Percentiles rank a stretch among this genome's conserved stretches.
phyloP scores from a whole-genome alignment of 2,329 filamentous ascomycete genomes.

The Fusarium sp. region DNA sequence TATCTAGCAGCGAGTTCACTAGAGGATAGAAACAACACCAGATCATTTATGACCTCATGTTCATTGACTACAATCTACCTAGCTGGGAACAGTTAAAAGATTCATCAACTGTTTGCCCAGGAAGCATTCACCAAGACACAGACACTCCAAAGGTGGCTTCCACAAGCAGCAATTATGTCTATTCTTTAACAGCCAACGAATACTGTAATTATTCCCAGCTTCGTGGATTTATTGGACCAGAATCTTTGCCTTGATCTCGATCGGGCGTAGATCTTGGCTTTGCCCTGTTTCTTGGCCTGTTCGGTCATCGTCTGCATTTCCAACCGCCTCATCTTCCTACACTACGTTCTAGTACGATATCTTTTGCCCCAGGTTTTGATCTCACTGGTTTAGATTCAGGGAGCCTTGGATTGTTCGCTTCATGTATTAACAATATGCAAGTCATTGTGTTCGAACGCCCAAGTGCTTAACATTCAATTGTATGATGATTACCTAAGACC shows the following conservation, averaged over 20 bases:
- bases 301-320: background rate
- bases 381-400: background rate
- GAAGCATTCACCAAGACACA: background rate
- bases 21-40: background rate
- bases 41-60: background rate
- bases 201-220: background rate
- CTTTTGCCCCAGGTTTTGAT: background rate
- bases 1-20: background rate
- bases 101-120: background rate
- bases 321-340: background rate
- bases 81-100: background rate
- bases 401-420: background rate
- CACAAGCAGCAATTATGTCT: background rate
- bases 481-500: background rate
- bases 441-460: background rate
- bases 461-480: background rate
- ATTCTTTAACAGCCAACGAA: background rate
- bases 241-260: background rate
- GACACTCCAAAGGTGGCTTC: background rate
- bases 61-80: background rate
- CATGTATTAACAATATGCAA: background rate
- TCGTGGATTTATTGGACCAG: background rate
- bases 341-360: background rate
- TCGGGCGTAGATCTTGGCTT: background rate
- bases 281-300: background rate